Evolutionary conservation across 768 basidiomycete genomes (phyloP).

Genomic region (Kwoniella bestiolae): DNA sequence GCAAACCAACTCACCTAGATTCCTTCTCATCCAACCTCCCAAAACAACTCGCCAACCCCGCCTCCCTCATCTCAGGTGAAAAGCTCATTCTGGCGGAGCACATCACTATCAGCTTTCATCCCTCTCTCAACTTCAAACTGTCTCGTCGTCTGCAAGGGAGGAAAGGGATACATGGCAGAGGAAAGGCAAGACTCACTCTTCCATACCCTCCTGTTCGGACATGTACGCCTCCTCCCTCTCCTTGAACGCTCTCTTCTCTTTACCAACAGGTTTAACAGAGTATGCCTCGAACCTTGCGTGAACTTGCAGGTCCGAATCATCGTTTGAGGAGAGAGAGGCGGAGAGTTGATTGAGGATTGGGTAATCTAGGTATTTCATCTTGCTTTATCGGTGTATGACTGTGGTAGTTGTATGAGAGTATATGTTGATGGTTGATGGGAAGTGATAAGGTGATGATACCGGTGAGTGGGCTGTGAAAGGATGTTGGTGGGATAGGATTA

Average conservation of each 20-base stretch:
- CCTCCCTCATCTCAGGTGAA: conserved; percentile 73
- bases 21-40: conserved; percentile 77
- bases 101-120: conserved; percentile 38
- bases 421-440: neutral
- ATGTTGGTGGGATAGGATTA: neutral
- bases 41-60: conserved; percentile 79
- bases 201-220: conserved; percentile 64
- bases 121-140: neutral
- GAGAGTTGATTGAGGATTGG: conserved; percentile 76
- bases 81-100: conserved; percentile 55
- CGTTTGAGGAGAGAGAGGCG: conserved; percentile 76
- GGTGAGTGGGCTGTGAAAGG: neutral
- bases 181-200: conserved; percentile 49
- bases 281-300: conserved; percentile 95
- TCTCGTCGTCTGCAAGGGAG: too few relatives aligned
- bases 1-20: conserved; percentile 41
- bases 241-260: conserved; percentile 95
- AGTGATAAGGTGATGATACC: too few relatives aligned
- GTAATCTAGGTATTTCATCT: conserved; percentile 79
- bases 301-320: conserved; percentile 67
- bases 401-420: too few relatives aligned
- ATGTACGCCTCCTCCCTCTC: conserved; percentile 85
- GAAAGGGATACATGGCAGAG: too few relatives aligned
- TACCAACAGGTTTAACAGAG: conserved; percentile 95
- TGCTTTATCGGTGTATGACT: conserved; percentile 10